These are phyloP conservation scores for Capsicum baccatum DNA, from an alignment of 257 asterid species.

Conservation along the genomic window DNA sequence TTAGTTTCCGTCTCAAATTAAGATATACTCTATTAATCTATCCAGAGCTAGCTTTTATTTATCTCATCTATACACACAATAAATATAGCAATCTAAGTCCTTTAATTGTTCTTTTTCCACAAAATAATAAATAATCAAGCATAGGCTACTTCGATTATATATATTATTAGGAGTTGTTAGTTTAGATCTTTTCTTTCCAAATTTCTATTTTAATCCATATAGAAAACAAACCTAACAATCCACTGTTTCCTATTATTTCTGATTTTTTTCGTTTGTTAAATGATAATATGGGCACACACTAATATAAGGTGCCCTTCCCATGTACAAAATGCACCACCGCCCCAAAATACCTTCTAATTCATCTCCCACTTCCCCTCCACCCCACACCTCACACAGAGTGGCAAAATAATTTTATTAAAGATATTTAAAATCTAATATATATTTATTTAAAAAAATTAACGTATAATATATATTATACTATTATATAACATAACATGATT, in stretches of 20 bases:
- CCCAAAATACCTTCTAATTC: slow-evolving; percentile 11
- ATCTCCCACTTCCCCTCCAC: background rate
- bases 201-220: background rate
- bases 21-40: too few relatives aligned
- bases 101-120: too few relatives aligned
- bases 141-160: too few relatives aligned
- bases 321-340: slow-evolving; percentile 13
- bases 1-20: too few relatives aligned
- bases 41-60: too few relatives aligned
- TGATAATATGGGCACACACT: background rate
- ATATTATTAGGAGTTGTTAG: background rate
- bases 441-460: background rate
- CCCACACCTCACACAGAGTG: background rate
- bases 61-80: too few relatives aligned
- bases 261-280: background rate
- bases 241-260: background rate
- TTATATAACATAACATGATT: too few relatives aligned
- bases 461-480: too few relatives aligned
- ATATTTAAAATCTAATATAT: background rate
- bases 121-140: too few relatives aligned
- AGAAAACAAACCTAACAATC: background rate
- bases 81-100: too few relatives aligned
- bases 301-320: background rate
- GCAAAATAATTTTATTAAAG: background rate
- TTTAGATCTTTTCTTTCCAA: background rate